These are phyloP conservation scores for Xylariaceae sp. DNA, from an alignment of 2,329 filamentous ascomycete species.

Conservation along the genomic window DNA sequence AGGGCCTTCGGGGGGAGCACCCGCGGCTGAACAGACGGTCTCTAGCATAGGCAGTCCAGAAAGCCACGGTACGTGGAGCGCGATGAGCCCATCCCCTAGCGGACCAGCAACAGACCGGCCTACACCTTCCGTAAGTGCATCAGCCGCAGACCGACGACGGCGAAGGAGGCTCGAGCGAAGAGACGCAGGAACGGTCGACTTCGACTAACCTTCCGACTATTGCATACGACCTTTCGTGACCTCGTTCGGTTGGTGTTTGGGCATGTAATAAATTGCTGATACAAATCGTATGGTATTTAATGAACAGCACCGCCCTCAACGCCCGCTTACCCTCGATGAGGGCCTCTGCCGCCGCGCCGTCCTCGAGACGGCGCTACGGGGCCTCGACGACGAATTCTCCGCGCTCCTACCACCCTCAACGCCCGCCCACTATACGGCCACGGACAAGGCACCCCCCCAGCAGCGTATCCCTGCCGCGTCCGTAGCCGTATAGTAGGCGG, in stretches of 20 bases:
- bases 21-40: conserved; percentile 46
- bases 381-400: no score
- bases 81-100: conserved; percentile 51
- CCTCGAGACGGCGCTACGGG: no score
- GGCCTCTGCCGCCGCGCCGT: no score
- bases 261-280: conserved; percentile 20
- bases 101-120: conserved; percentile 40
- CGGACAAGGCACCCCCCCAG: no score
- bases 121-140: conserved; percentile 42
- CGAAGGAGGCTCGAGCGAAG: conserved; percentile 59
- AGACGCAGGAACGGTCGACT: conserved; percentile 39
- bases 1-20: conserved; percentile 44
- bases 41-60: conserved; percentile 50
- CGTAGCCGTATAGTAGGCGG: no score
- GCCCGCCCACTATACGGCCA: no score
- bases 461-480: no score
- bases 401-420: no score
- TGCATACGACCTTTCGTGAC: conserved; percentile 7
- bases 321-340: no score
- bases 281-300: conserved; percentile 12
- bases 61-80: conserved; percentile 58
- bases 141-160: conserved; percentile 55
- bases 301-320: no score
- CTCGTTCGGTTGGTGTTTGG: conserved; percentile 25
- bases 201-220: conserved; percentile 11